A percentile compares a stretch with the other conserved stretches of the same genome.
Evolutionary conservation across 306 rosid species (phyloP).

Genomic region (Vigna reflexopilosa): DNA sequence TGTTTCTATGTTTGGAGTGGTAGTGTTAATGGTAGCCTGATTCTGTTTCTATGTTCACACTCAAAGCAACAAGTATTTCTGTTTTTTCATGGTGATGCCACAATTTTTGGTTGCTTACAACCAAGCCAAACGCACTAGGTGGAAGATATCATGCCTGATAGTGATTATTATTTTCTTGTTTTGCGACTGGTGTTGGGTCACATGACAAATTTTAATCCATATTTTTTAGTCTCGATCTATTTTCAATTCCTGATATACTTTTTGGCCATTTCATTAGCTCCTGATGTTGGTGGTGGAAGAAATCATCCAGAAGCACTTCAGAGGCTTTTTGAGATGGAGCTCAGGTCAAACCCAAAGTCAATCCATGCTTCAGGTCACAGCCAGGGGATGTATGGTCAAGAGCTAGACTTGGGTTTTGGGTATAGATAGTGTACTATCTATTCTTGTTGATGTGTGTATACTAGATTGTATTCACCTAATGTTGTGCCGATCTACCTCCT

Average conservation of each 20-base stretch:
- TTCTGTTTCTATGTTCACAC: background rate
- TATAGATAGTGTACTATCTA: slow-evolving; percentile 59
- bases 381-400: slow-evolving; percentile 64
- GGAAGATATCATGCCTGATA: background rate
- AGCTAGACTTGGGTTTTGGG: slow-evolving; percentile 89
- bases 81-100: background rate
- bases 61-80: background rate
- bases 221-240: background rate
- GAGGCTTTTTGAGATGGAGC: slow-evolving; percentile 89
- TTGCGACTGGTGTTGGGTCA: background rate
- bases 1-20: background rate
- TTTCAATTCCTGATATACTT: slow-evolving; percentile 19
- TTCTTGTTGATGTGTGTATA: slow-evolving; percentile 54
- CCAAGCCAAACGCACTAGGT: background rate
- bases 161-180: background rate
- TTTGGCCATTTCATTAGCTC: slow-evolving; percentile 43
- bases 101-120: background rate
- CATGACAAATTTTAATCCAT: background rate
- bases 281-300: slow-evolving; percentile 71
- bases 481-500: slow-evolving; percentile 48
- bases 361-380: slow-evolving; percentile 49
- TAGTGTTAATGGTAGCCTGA: too few relatives aligned
- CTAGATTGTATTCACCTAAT: slow-evolving; percentile 49
- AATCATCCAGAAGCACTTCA: slow-evolving; percentile 85
- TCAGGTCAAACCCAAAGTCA: slow-evolving; percentile 58